These are phyloP conservation scores for Wickerhamomyces sydowiorum DNA, from an alignment of 805 yeast species.

Conservation along the genomic window DNA sequence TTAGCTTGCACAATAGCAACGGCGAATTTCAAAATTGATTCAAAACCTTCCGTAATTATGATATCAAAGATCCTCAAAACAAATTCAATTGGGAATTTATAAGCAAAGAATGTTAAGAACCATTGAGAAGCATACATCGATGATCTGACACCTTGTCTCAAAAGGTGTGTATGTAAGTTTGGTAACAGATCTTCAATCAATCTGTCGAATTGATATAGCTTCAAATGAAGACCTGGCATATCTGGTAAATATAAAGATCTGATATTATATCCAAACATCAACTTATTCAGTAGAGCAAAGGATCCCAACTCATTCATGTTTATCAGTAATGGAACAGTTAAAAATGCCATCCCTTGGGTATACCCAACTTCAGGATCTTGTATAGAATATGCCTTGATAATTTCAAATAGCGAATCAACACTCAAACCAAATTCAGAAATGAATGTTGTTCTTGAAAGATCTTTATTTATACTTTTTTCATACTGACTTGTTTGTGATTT, in stretches of 20 bases:
- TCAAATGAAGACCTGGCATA: constrained; percentile 88
- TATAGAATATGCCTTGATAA: constrained; percentile 78
- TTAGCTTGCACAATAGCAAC: constrained; percentile 73
- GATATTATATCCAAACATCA: constrained; percentile 83
- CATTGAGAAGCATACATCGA: constrained; percentile 98
- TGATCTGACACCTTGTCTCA: constrained; percentile 81
- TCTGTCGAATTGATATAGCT: constrained; percentile 87
- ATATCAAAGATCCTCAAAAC: constrained; percentile 85
- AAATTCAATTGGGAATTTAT: constrained; percentile 86
- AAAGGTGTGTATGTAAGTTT: constrained; percentile 63
- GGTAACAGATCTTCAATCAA: constrained; percentile 76
- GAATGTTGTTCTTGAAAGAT: constrained; percentile 80
- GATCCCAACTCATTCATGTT: constrained; percentile 82
- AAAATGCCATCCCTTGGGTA: constrained; percentile 97
- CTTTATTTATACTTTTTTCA: constrained; percentile 75
- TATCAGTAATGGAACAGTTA: constrained; percentile 77
- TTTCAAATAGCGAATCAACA: constrained; percentile 62
- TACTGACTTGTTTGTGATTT: constrained; percentile 55
- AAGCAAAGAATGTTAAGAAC: constrained; percentile 93
- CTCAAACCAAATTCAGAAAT: constrained; percentile 48
- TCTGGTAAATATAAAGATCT: constrained; percentile 76
- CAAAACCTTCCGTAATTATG: constrained; percentile 86
- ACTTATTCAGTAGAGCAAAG: constrained; percentile 69
- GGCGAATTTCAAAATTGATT: constrained; percentile 79
- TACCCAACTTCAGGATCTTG: constrained; percentile 94